phyloP scores from a whole-genome alignment of 169 alveolate genomes.

The Plasmodium malariae region DNA sequence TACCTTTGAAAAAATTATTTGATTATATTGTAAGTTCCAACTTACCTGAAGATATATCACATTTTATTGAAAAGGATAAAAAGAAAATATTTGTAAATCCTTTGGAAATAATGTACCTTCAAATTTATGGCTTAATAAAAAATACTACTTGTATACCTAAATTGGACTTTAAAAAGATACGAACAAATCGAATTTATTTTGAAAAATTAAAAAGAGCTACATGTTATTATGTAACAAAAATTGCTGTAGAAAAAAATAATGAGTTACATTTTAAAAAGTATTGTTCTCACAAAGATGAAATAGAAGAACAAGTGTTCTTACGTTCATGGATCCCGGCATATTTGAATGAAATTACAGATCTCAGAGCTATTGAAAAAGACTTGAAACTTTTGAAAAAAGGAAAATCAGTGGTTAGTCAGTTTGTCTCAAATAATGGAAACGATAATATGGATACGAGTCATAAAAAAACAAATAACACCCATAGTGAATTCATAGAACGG shows the following conservation, averaged over 20 bases:
- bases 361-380: conserved; percentile 81
- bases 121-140: conserved; percentile 41
- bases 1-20: conserved; percentile 50
- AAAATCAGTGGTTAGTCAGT: conserved; percentile 74
- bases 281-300: conserved; percentile 33
- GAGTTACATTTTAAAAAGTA: conserved; percentile 11
- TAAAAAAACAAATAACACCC: conserved; percentile 1
- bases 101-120: conserved; percentile 24
- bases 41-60: conserved; percentile 28
- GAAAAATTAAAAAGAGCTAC: conserved; percentile 69
- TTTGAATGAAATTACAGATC: conserved; percentile 83
- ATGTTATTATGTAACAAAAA: conserved; percentile 52
- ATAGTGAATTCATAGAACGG: no score
- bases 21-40: conserved; percentile 59
- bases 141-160: conserved; percentile 53
- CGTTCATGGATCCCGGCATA: conserved; percentile 86
- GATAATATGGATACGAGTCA: not conserved
- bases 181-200: conserved; percentile 42
- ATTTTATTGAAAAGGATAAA: conserved; percentile 62
- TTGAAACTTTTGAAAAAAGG: conserved; percentile 73
- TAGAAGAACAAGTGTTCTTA: conserved; percentile 82
- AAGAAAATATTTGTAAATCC: conserved; percentile 38
- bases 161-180: conserved; percentile 32
- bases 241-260: conserved; percentile 1
- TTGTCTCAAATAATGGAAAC: conserved; percentile 27